Percentiles rank a stretch among this genome's conserved stretches.
Evolutionary conservation across 2,329 filamentous ascomycete species (phyloP).

Genomic region (Fusarium equiseti): DNA sequence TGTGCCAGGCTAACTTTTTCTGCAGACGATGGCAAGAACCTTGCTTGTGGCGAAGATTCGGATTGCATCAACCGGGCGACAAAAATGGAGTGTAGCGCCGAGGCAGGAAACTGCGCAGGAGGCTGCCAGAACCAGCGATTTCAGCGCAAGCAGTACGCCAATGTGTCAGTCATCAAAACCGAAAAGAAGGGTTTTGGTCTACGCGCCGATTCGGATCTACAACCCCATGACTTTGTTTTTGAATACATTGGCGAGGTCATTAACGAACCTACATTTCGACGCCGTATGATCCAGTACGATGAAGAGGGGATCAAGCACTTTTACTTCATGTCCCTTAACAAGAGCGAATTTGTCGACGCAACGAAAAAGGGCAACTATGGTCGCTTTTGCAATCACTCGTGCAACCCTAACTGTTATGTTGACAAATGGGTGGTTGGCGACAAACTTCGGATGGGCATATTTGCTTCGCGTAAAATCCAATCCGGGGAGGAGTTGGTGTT

Average conservation of each 20-base stretch:
- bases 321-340: conserved; percentile 99
- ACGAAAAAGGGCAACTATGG: conserved; percentile 97
- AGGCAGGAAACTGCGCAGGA: conserved; percentile 84
- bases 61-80: conserved; percentile 99
- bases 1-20: conserved; percentile 28
- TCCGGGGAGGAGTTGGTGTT: conserved; percentile 96
- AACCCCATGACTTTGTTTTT: conserved; percentile 91
- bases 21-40: conserved; percentile 73
- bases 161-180: conserved; percentile 95
- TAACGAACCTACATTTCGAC: conserved; percentile 88
- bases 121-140: conserved; percentile 96
- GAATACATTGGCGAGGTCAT: conserved; percentile 99
- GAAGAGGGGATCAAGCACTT: conserved; percentile 98
- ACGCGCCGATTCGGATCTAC: conserved; percentile 81
- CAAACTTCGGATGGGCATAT: conserved; percentile 98
- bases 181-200: conserved; percentile 98
- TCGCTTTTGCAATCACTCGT: conserved; percentile 98
- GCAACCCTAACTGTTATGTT: conserved; percentile 98
- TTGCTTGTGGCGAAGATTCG: conserved; percentile 93
- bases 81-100: conserved; percentile 92
- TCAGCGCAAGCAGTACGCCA: conserved; percentile 87
- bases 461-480: conserved; percentile 85
- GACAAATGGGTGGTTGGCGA: conserved; percentile 99
- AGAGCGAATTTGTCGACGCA: conserved; percentile 96
- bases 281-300: conserved; percentile 93